Evolutionary conservation across 2,329 filamentous ascomycete genomes (phyloP).

Genomic region (Sordariomycetes sp.): DNA sequence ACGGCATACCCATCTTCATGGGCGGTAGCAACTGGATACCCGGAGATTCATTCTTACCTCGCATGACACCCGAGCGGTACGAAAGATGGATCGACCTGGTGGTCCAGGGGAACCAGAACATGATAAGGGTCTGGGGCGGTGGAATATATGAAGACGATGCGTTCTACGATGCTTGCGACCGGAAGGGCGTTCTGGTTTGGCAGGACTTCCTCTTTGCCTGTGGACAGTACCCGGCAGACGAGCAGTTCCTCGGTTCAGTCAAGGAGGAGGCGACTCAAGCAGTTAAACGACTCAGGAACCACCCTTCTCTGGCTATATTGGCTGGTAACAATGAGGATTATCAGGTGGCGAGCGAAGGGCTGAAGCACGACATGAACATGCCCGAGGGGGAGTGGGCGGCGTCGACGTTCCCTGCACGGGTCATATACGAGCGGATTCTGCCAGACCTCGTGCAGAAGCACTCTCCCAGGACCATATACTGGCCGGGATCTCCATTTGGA

Average conservation of each 20-base stretch:
- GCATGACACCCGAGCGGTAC: slow-evolving; percentile 56
- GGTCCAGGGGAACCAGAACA: slow-evolving; percentile 67
- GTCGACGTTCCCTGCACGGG: slow-evolving; percentile 63
- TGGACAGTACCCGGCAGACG: slow-evolving; percentile 53
- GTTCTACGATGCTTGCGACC: slow-evolving; percentile 59
- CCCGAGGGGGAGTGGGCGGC: slow-evolving; percentile 73
- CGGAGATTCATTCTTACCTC: slow-evolving; percentile 67
- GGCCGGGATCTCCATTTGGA: slow-evolving; percentile 66
- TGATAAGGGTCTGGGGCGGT: slow-evolving; percentile 72
- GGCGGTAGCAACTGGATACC: slow-evolving; percentile 83
- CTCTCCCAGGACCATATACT: slow-evolving; percentile 54
- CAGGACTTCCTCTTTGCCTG: slow-evolving; percentile 66
- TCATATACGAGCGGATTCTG: slow-evolving; percentile 67
- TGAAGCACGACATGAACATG: slow-evolving; percentile 67
- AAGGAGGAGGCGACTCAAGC: slow-evolving; percentile 53
- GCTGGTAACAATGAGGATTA: slow-evolving; percentile 80
- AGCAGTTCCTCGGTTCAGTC: slow-evolving; percentile 45
- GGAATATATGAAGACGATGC: slow-evolving; percentile 58
- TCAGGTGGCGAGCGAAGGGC: slow-evolving; percentile 56
- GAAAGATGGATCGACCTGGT: slow-evolving; percentile 67
- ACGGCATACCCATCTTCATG: slow-evolving; percentile 66
- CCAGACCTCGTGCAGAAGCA: slow-evolving; percentile 51
- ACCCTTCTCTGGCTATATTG: slow-evolving; percentile 63
- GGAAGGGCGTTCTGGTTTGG: slow-evolving; percentile 59
- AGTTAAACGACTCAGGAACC: slow-evolving; percentile 44